These are phyloP conservation scores for Nematodospora valgi DNA, from an alignment of 805 yeast species.

Conservation along the genomic window DNA sequence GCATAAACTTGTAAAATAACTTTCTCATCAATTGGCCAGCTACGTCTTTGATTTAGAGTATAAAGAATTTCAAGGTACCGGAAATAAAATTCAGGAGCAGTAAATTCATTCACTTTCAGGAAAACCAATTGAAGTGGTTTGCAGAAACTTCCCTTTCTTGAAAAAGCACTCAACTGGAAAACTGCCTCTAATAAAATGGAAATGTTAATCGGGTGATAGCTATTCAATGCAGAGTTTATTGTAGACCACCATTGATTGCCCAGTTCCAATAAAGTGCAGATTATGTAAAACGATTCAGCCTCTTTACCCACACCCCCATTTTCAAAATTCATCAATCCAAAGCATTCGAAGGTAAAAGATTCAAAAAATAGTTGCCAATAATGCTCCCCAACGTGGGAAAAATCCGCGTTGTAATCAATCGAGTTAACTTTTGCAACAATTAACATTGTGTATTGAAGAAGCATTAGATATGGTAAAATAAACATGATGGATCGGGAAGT, in stretches of 20 bases:
- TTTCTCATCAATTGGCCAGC: conserved; percentile 34
- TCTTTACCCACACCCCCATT: conserved; percentile 3
- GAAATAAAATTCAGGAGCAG: conserved; percentile 18
- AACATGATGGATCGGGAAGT: conserved; percentile 2
- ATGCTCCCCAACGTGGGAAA: neutral
- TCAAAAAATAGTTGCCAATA: conserved; percentile 22
- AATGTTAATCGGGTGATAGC: conserved; percentile 4
- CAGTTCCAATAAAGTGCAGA: conserved; percentile 14
- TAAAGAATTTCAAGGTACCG: conserved; percentile 27
- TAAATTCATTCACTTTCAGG: conserved; percentile 2
- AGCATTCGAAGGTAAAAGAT: conserved; percentile 13
- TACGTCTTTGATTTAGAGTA: conserved; percentile 19
- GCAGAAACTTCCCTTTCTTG: conserved; percentile 2
- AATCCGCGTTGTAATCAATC: neutral
- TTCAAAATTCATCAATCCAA: conserved; percentile 7
- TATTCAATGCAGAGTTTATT: conserved; percentile 15
- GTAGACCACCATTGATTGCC: conserved; percentile 21
- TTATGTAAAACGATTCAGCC: conserved; percentile 20
- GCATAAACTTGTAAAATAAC: conserved; percentile 27
- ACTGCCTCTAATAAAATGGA: conserved; percentile 8
- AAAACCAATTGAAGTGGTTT: conserved; percentile 4
- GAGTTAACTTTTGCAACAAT: conserved; percentile 7
- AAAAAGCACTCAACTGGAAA: conserved; percentile 5
- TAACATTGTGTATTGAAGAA: conserved; percentile 11
- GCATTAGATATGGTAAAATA: conserved; percentile 18